Base-by-base conservation (phyloP, 306 rosid genomes). In the Cucurbita ficifolia region DNA sequence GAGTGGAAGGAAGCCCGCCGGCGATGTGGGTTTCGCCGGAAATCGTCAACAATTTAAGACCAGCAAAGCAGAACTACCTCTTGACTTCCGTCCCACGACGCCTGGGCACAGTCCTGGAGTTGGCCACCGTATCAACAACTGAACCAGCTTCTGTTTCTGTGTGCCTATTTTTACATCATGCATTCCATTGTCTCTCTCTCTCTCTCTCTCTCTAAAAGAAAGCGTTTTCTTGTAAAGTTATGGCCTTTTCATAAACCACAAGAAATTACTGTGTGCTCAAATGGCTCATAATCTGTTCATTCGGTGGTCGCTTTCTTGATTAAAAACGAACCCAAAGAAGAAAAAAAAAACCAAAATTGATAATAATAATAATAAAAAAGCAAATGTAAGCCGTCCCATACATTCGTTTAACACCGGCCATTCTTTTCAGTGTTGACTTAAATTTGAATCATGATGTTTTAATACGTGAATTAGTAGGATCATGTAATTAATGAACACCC, bases 71-170 rank as follows among this genome's bases (percentile, higher is more conserved):
- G 79, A 75, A 21, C 53, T 64, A 56, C 69, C 71, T 19, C 80
- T 80, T 62, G 79, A 78, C 58, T 85, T 82, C 65, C 81, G 86
- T 48, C 86, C 88, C 39, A 85, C 88, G 18, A n/a, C 76, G 39
- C 88, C 88, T 0, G 86, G 86, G 10, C 86, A 82, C 33, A 82
- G 88, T 38, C 88, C 88, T 2, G 88, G 84, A 7, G 84, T 82
- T 74, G 88, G 86, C 49, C 88, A 85, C 56, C 77, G 79, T 38
- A 58, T 82, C 75, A 67, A 80, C 74, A 82, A 82, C 43, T 81
- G 67, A 81, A 69, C 5, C 55, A 29, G 33, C 33, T 1, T 29
- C 4, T 29, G 33, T 29, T 29, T 29, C 33, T n/a, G n/a, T n/a
- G n/a, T n/a, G n/a, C n/a, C n/a, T 13, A 40, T 9, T 14, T 36